A percentile compares a stretch with the other conserved stretches of the same genome.
Conservation (phyloP, 352 stramenopile genomes). For the Phytophthora constricta region DNA sequence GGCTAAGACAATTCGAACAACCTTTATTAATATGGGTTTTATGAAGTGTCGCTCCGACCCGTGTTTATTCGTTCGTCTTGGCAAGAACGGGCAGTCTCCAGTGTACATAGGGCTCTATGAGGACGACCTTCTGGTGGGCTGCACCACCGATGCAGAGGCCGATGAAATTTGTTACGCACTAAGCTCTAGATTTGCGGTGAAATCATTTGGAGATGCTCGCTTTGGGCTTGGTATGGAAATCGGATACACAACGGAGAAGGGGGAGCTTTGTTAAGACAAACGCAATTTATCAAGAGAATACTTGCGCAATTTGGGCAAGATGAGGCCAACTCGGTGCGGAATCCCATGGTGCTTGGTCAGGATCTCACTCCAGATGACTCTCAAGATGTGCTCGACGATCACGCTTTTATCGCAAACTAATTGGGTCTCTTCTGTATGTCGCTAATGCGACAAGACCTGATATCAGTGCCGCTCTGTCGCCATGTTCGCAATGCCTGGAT, state of each 20-base stretch:
- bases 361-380: slow-evolving; percentile 4
- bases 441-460: slow-evolving; percentile 30
- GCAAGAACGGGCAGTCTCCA: neutral
- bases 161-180: neutral
- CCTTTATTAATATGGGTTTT: neutral
- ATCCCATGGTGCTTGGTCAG: slow-evolving; percentile 5
- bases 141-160: neutral
- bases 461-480: slow-evolving; percentile 5
- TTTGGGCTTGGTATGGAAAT: neutral
- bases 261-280: neutral
- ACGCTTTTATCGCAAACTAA: slow-evolving; percentile 4
- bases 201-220: neutral
- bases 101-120: slow-evolving; percentile 4
- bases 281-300: neutral
- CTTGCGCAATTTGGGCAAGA: neutral
- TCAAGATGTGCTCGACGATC: neutral
- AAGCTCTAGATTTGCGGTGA: neutral
- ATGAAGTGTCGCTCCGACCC: neutral
- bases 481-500: slow-evolving; percentile 21
- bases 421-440: slow-evolving; percentile 23
- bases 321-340: slow-evolving; percentile 3
- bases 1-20: slow-evolving; percentile 22
- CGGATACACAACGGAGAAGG: neutral
- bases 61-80: neutral
- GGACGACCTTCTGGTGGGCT: slow-evolving; percentile 3